Base-by-base conservation (phyloP, 2,329 filamentous ascomycete species). In the Hypoxylon sp. region DNA sequence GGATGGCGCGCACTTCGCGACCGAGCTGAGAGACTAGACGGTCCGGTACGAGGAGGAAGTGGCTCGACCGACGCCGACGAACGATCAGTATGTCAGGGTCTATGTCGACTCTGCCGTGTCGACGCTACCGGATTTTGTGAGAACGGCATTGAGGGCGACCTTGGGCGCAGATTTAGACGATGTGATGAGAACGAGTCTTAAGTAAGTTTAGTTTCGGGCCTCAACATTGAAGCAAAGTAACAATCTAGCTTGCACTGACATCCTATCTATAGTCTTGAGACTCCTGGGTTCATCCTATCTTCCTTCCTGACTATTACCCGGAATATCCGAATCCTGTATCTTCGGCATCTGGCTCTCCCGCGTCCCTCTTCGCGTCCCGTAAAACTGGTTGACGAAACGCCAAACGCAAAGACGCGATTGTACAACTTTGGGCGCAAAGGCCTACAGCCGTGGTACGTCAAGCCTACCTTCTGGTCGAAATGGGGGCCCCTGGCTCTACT, bases 91-190 rank as follows among this genome's bases (percentile, higher is more conserved):
- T 17, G 42, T 45, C 7, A 9, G 42, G 21, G 42, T 45, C 9
- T 45, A 45, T 36, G 31, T 45, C 47, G 71, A 60, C 60, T 77
- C 6, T 73, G 78, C 6, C 45, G 58, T 34, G 50, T 63, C n/a
- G 42, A 73, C 21, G 5, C 19, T 60, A 11, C 58, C 60, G 4
- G 16, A 13, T 7, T 37, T 21, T 5, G 17, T 63, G 3, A 11
- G 9, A 7, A 11, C 6, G n/a, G n/a, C 16, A 8, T 19, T 34
- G 7, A 34, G 31, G n/a, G 19, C 16, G 9, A 19, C 11, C 7
- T 11, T 34, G 7, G 31, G 15, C 16, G 13, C 16, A 5, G 31
- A 34, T 19, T 20, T 34, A 9, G 31, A 34, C 16, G 31, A 34
- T 4, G 6, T 19, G 3, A 34, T 34, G 31, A 34, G 31, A 7